phyloP scores from a whole-genome alignment of 2,329 filamentous ascomycete genomes.

The Coniochaeta pulveracea region DNA sequence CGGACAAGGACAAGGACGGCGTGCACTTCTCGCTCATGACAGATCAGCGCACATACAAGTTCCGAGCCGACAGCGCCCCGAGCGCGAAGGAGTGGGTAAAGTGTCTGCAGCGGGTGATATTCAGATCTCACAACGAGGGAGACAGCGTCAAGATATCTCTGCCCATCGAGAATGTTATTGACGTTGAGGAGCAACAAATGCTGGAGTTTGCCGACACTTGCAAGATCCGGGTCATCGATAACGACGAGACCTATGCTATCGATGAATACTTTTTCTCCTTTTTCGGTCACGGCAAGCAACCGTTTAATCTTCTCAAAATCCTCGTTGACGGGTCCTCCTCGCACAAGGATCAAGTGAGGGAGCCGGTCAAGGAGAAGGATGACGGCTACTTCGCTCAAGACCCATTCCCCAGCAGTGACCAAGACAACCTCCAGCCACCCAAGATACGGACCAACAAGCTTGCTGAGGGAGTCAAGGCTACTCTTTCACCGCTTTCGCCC shows the following conservation, averaged over 20 bases:
- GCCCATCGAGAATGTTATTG: conserved; percentile 78
- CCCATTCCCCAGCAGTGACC: too few relatives aligned
- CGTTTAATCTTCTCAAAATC: conserved; percentile 64
- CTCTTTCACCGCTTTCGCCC: conserved; percentile 41
- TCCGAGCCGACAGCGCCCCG: conserved; percentile 74
- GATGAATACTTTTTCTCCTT: conserved; percentile 99
- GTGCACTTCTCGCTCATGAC: conserved; percentile 73
- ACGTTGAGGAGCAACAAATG: conserved; percentile 85
- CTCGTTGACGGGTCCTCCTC: conserved; percentile 57
- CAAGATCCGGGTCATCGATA: conserved; percentile 86
- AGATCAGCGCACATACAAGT: conserved; percentile 72
- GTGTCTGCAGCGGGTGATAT: conserved; percentile 86
- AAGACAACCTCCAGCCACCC: conserved; percentile 11
- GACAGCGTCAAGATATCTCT: conserved; percentile 94
- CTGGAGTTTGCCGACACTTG: conserved; percentile 87
- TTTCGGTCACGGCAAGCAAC: conserved; percentile 76
- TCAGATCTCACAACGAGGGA: conserved; percentile 88
- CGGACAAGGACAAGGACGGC: conserved; percentile 67
- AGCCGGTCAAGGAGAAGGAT: too few relatives aligned
- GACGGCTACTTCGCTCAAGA: too few relatives aligned
- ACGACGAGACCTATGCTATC: conserved; percentile 86
- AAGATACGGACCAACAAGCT: conserved; percentile 28
- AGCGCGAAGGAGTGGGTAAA: conserved; percentile 97
- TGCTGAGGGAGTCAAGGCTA: conserved; percentile 49
- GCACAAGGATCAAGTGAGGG: too few relatives aligned